phyloP scores from a whole-genome alignment of 805 yeast species.

The Spathaspora passalidarum region DNA sequence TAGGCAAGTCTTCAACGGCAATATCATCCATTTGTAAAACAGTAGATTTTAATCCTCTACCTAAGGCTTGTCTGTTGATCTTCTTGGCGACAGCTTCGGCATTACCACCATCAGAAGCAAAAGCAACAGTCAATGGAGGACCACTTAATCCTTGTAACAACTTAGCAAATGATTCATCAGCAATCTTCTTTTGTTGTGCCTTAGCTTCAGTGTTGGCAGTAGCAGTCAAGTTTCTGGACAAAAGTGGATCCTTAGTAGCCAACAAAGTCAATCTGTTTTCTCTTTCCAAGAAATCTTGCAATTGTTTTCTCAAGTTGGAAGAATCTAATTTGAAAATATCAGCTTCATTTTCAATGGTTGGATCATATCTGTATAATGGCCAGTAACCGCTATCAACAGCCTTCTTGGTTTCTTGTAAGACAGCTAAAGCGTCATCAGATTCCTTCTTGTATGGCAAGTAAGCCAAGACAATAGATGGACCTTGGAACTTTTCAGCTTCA shows the following conservation, averaged over 20 bases:
- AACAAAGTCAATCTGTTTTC: constrained; percentile 84
- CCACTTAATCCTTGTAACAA: constrained; percentile 86
- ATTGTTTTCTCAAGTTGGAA: constrained; percentile 69
- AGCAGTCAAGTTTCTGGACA: constrained; percentile 68
- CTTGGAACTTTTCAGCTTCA: constrained; percentile 86
- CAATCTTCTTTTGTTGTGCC: constrained; percentile 57
- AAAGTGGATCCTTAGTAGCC: constrained; percentile 65
- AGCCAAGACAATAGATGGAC: constrained; percentile 90
- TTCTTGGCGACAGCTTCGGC: constrained; percentile 82
- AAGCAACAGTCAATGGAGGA: constrained; percentile 83
- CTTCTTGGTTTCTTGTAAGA: constrained; percentile 79
- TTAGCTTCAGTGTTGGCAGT: constrained; percentile 60
- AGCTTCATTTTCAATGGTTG: constrained; percentile 46
- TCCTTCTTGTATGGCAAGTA: constrained; percentile 76
- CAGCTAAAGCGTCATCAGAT: constrained; percentile 63
- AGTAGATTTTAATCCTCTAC: constrained; percentile 69
- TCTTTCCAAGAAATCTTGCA: constrained; percentile 79
- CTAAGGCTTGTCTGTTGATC: constrained; percentile 72
- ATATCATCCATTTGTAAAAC: constrained; percentile 70
- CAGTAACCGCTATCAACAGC: constrained; percentile 95
- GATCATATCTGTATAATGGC: constrained; percentile 90
- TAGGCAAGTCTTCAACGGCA: constrained; percentile 68
- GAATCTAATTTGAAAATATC: constrained; percentile 83
- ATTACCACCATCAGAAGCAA: constrained; percentile 90
- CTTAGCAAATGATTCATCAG: constrained; percentile 73